Evolutionary conservation across 225 moss, liverwort and hornwort species (phyloP).

Genomic region (Antitrichia curtipendula): DNA sequence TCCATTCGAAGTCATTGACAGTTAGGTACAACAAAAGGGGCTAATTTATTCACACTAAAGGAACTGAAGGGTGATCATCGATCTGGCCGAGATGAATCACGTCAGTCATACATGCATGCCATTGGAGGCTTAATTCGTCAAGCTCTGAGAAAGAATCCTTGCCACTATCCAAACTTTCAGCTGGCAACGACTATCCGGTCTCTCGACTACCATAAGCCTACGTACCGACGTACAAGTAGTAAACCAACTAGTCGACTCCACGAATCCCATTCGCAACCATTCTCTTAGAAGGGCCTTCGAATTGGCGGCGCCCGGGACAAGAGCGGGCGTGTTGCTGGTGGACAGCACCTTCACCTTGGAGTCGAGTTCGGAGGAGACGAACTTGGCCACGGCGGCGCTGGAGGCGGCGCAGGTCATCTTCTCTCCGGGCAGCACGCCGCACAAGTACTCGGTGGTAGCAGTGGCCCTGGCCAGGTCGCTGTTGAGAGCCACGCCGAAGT

Average conservation of each 20-base stretch:
- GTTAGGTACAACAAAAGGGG: neutral
- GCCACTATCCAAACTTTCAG: neutral
- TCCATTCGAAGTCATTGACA: neutral
- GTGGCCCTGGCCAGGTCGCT: neutral
- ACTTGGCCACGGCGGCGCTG: neutral
- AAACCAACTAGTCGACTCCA: neutral
- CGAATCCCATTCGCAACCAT: neutral
- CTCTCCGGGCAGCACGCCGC: neutral
- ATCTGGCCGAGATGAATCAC: neutral
- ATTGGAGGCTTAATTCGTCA: neutral
- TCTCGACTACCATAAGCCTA: neutral
- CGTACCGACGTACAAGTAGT: neutral
- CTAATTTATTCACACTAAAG: neutral
- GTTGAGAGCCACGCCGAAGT: neutral
- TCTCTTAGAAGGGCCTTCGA: neutral
- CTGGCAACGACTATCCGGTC: neutral
- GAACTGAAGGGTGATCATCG: neutral
- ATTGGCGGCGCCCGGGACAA: too few relatives aligned
- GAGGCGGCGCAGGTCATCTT: neutral
- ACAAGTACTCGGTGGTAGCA: neutral
- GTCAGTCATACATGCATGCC: neutral
- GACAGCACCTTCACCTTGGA: neutral
- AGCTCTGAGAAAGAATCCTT: neutral
- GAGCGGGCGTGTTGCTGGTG: neutral
- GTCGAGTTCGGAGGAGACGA: neutral